phyloP scores from a whole-genome alignment of 2,329 filamentous ascomycete genomes.

The Taxawa tesnikishii region DNA sequence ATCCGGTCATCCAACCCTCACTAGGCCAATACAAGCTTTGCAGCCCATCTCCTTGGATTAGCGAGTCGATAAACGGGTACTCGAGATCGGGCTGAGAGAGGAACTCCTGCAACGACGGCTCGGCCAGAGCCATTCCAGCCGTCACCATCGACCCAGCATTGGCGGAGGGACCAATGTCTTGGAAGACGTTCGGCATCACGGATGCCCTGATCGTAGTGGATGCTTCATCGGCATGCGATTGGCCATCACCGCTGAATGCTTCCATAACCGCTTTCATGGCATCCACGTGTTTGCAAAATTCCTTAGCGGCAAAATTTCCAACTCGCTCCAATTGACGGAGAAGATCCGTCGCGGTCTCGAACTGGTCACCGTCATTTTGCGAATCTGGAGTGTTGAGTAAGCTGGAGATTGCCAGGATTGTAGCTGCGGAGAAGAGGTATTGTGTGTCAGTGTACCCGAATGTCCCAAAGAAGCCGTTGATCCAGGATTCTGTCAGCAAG shows the following conservation, averaged over 20 bases:
- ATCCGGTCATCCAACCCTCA: too few relatives aligned
- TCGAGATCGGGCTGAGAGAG: conserved; percentile 6
- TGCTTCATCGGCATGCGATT: conserved; percentile 1
- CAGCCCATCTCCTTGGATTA: too few relatives aligned
- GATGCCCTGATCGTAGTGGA: too few relatives aligned
- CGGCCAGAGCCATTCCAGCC: conserved; percentile 4
- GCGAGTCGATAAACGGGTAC: too few relatives aligned
- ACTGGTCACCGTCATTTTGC: conserved; percentile 26
- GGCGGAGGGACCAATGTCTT: background rate
- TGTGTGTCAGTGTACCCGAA: conserved; percentile 37
- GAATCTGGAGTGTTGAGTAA: conserved; percentile 19
- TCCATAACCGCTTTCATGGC: conserved; percentile 10
- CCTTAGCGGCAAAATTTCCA: conserved; percentile 29
- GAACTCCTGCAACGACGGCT: conserved; percentile 4
- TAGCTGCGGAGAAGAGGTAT: conserved; percentile 35
- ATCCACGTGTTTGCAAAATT: conserved; percentile 31
- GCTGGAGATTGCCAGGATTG: conserved; percentile 32
- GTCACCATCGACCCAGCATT: conserved; percentile 3
- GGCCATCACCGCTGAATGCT: conserved; percentile 1
- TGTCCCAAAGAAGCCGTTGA: conserved; percentile 33
- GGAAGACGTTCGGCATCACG: background rate
- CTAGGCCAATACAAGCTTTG: too few relatives aligned
- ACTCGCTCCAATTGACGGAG: conserved; percentile 26
- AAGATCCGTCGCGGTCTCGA: conserved; percentile 26
- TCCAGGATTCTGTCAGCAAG: conserved; percentile 32